These are phyloP conservation scores for Ogataea populi-albae DNA, from an alignment of 805 yeast genomes.

Conservation along the genomic window DNA sequence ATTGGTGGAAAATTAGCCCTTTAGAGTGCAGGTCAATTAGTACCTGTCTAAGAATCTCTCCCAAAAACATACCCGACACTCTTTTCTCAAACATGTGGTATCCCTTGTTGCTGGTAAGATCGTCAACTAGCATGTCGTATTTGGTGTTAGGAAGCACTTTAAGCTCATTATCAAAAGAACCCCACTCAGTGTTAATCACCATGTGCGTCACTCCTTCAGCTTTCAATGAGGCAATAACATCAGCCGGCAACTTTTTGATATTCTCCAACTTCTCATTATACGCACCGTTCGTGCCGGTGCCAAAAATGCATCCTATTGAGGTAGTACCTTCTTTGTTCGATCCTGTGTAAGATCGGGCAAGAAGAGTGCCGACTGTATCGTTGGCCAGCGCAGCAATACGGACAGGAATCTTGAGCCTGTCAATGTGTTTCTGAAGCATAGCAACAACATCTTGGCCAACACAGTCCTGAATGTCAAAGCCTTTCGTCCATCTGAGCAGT, in stretches of 20 bases:
- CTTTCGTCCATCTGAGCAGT: slow-evolving; percentile 94
- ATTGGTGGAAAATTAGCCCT: slow-evolving; percentile 58
- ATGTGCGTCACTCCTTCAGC: slow-evolving; percentile 56
- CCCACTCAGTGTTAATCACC: slow-evolving; percentile 98
- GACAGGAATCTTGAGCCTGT: slow-evolving; percentile 58
- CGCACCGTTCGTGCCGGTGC: slow-evolving; percentile 98
- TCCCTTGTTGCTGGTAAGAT: slow-evolving; percentile 73
- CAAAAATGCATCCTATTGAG: slow-evolving; percentile 85
- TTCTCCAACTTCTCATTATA: slow-evolving; percentile 74
- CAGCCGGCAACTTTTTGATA: slow-evolving; percentile 68
- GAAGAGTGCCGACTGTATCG: slow-evolving; percentile 92
- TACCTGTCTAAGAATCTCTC: slow-evolving; percentile 79
- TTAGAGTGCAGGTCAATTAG: slow-evolving; percentile 63
- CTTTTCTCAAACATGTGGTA: slow-evolving; percentile 92
- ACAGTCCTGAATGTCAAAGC: slow-evolving; percentile 81
- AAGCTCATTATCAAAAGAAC: slow-evolving; percentile 87
- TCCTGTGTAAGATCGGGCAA: slow-evolving; percentile 80
- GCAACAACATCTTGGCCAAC: slow-evolving; percentile 81
- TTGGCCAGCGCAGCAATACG: slow-evolving; percentile 84
- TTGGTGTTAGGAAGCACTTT: slow-evolving; percentile 72
- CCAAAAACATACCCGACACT: slow-evolving; percentile 88
- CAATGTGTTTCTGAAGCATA: slow-evolving; percentile 67
- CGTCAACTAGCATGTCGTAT: slow-evolving; percentile 73
- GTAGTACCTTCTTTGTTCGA: slow-evolving; percentile 68
- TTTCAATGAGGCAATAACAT: slow-evolving; percentile 36